Conservation (phyloP, 2,329 filamentous ascomycete genomes). For the Apiospora marii region DNA sequence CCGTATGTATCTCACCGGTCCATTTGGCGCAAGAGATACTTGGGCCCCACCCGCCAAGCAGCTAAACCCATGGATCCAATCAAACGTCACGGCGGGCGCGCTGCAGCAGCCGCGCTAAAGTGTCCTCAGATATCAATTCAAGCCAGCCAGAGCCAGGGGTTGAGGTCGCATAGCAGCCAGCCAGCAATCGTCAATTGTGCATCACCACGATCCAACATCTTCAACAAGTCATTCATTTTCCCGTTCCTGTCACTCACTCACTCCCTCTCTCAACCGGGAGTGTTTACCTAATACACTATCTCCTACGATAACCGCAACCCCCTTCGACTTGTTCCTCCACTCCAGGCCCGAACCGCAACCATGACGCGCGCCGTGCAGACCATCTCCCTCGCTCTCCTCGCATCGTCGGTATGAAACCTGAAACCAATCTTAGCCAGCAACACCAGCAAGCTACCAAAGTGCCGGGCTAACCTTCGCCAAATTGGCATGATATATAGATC, state of each 20-base stretch:
- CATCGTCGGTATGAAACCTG: constrained; percentile 76
- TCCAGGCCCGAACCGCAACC: constrained; percentile 38
- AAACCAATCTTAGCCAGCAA: not conserved
- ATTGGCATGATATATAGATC: constrained; percentile 61
- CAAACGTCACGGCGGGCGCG: not conserved
- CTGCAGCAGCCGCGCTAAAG: constrained; percentile 9
- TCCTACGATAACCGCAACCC: not conserved
- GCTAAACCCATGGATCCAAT: not conserved
- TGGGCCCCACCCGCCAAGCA: not conserved
- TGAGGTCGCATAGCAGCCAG: constrained; percentile 10
- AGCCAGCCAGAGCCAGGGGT: constrained; percentile 4
- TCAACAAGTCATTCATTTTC: constrained; percentile 9
- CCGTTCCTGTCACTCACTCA: not conserved
- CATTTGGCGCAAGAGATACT: constrained; percentile 4
- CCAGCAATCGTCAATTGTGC: constrained; percentile 1
- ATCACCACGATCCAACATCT: constrained; percentile 9
- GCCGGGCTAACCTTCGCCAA: constrained; percentile 35
- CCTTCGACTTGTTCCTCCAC: not conserved
- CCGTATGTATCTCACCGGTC: not conserved
- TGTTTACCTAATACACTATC: not conserved
- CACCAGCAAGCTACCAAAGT: constrained; percentile 19
- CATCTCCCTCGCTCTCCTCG: constrained; percentile 84
- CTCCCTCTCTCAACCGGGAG: not conserved
- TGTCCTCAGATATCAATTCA: constrained; percentile 3
- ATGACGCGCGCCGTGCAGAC: constrained; percentile 98